These are phyloP conservation scores for Phytopythium mirpurense DNA, from an alignment of 352 stramenopile genomes.

Conservation along the genomic window DNA sequence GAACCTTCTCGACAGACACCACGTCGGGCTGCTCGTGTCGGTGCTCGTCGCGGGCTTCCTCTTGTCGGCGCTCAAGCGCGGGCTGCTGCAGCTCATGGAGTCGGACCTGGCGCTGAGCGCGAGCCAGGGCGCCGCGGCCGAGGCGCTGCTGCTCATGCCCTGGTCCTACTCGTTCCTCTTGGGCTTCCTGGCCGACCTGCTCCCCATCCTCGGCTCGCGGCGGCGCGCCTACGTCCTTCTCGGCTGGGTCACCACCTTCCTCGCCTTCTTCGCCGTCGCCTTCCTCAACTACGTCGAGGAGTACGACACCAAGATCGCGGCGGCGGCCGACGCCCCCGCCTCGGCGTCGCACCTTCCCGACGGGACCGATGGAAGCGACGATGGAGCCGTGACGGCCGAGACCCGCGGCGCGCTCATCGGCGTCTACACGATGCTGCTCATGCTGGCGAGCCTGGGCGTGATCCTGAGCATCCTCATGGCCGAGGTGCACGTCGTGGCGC, in stretches of 20 bases:
- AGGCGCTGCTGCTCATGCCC: conserved; percentile 31
- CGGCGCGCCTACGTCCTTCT: conserved; percentile 54
- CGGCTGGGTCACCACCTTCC: conserved; percentile 34
- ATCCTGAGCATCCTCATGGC: conserved; percentile 42
- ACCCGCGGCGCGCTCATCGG: conserved; percentile 28
- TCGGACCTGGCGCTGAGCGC: conserved; percentile 26
- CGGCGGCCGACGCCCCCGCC: conserved; percentile 1
- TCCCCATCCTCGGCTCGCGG: conserved; percentile 35
- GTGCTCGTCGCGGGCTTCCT: conserved; percentile 29
- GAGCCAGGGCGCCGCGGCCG: conserved; percentile 28
- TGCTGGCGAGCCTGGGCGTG: conserved; percentile 41
- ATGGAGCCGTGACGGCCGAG: conserved; percentile 8
- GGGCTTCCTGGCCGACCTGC: conserved; percentile 48
- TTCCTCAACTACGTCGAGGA: conserved; percentile 52
- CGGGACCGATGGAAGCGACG: neutral
- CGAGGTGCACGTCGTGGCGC: conserved; percentile 52
- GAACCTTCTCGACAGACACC: conserved; percentile 13
- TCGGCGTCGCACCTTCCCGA: neutral
- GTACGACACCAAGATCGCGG: conserved; percentile 23
- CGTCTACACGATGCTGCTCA: conserved; percentile 34
- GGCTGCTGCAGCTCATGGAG: conserved; percentile 33
- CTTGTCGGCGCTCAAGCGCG: conserved; percentile 29
- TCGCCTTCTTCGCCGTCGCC: conserved; percentile 44
- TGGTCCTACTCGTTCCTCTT: conserved; percentile 47
- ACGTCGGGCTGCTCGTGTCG: conserved; percentile 34